Evolutionary conservation across 1,284 basidiomycete genomes (phyloP), one percentile per base, ranked within the genome.

Genomic region (Pascua guehoae): DNA sequence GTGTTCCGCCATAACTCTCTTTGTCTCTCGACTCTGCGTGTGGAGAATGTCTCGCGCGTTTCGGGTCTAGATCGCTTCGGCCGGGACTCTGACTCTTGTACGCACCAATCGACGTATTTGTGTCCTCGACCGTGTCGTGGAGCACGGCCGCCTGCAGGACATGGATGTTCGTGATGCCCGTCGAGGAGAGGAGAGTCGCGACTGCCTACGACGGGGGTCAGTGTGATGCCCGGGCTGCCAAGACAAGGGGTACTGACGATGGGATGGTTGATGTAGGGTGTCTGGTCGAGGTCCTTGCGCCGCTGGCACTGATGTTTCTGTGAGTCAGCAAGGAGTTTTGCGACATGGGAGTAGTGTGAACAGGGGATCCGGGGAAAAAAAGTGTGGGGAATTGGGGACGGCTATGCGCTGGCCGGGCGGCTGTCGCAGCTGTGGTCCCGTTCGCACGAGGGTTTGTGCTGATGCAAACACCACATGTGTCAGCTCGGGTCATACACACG

Each of bases 111-210:
- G 73, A 72, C 9, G 73, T 75, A 42, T 74, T 68, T 7, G 78
- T 79, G 54, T 79, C 78, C 61, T 79, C 78, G 12, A 79, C 71
- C 2, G 75, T 76, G 57, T 79, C 78, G 54, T 79, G 78, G 24
- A 79, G 61, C 2, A 79, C 63, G 0, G 78, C 78, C 1, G 78
- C 76, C 54, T 77, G 74, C 3, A 78, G 54, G 0, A 76, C 69
- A 11, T 58, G 53, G 8, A 78, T 62, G 55, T 76, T 69, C 5
- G 66, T 70, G 8, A 77, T 67, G 11, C 76, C 76, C 2, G 68
- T 70, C 9, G 68, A 66, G 8, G 74, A 67, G 14, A 78, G 66
- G 44, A 72, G 68, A 54, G 74, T 74, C 17, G 76, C 71, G 1
- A 77, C 75, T 1, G 69, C 72, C 72, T 74, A 53, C 4, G 44